phyloP scores from a whole-genome alignment of 2,329 filamentous ascomycete genomes.

The Aspergillus novoparasiticus region DNA sequence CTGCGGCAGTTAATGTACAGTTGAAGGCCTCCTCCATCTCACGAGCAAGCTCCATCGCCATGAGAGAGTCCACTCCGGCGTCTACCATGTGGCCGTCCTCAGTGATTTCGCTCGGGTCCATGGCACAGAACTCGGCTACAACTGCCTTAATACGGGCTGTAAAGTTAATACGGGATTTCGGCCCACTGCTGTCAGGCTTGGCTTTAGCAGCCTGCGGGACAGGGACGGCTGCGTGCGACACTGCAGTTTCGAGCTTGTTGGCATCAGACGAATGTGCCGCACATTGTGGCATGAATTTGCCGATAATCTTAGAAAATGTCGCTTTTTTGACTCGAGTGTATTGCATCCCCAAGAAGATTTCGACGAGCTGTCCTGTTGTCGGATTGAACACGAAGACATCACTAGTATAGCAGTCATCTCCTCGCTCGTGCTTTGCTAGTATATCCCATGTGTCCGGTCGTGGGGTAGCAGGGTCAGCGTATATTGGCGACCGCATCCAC shows the following conservation, averaged over 20 bases:
- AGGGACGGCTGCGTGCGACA: background rate
- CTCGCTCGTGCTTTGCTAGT: conserved; percentile 26
- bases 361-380: conserved; percentile 23
- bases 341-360: conserved; percentile 36
- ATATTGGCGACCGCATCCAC: conserved; percentile 30
- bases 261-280: background rate
- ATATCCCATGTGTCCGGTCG: conserved; percentile 30
- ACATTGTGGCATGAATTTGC: background rate
- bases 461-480: conserved; percentile 7
- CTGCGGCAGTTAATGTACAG: conserved; percentile 28
- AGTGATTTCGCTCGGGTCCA: conserved; percentile 15
- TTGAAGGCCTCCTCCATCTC: conserved; percentile 47
- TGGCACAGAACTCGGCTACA: conserved; percentile 21
- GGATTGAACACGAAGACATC: conserved; percentile 41
- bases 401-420: conserved; percentile 25
- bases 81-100: conserved; percentile 19
- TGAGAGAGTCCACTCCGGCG: conserved; percentile 54
- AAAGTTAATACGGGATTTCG: conserved; percentile 1
- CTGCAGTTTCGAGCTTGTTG: background rate
- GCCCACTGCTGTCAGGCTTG: background rate
- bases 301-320: conserved; percentile 17
- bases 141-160: conserved; percentile 14
- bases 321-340: conserved; percentile 29
- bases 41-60: conserved; percentile 51
- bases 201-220: too few relatives aligned